Evolutionary conservation across 2,329 filamentous ascomycete genomes (phyloP), one percentile per base, ranked within the genome.

Genomic region (Colletotrichum cordylinicola): DNA sequence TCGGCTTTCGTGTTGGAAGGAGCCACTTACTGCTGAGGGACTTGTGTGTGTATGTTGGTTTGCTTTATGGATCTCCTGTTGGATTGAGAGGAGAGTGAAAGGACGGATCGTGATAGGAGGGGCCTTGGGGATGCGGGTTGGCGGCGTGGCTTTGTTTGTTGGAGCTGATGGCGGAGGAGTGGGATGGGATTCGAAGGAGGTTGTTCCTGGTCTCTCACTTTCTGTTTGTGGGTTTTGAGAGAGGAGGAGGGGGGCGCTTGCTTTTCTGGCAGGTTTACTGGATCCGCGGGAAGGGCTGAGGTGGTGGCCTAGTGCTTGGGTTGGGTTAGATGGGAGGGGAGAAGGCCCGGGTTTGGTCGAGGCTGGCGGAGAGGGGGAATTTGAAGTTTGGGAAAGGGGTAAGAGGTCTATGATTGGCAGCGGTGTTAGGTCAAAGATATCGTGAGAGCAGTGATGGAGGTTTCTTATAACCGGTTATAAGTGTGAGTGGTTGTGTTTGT

Each of bases 81-180:
- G 31, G 58, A 27, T 55, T 62, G 60, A 39, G 33, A 31, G 13
- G 13, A 48, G 24, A 18, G 13, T 31, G 35, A 8, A 9, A 9
- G 6, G 4, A 12, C 15, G 52, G 18, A n/a, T 35, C 55, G 48
- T 13, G 16, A 64, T 68, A 66, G 56, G 37, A 21, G 16, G 33
- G n/a, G 21, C 6, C 60, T 29, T 18, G 12, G 64, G 55, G 31
- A 48, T 67, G 71, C 56, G 62, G 48, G 31, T 35, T 43, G 61
- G 39, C 67, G 66, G 67, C 67, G 72, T 76, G 72, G 65, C 60
- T 61, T 75, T 37, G 27, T 8, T n/a, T n/a, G 60, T 29, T 35
- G 37, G 48, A 58, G 48, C 66, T 66, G 48, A 66, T 15, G 16
- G 29, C 29, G 29, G 31, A 12, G 16, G 29, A 37, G n/a, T 18